Evolutionary conservation across 495 filamentous ascomycete species (phyloP).

Genomic region (Annulohypoxylon bovei): DNA sequence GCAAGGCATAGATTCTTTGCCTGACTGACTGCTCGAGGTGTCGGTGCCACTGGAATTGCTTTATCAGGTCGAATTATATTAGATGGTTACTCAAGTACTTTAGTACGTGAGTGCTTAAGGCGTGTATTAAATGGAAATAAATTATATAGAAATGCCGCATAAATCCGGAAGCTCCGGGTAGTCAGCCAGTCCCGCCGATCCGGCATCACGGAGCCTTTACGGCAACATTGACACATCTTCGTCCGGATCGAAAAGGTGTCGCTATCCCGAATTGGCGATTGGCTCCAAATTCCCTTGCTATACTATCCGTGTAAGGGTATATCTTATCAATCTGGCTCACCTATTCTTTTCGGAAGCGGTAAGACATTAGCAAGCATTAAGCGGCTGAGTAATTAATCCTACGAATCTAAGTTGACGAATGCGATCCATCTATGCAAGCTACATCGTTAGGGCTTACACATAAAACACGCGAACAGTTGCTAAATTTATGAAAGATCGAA

Average conservation of each 20-base stretch:
- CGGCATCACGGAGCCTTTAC: conserved; percentile 19
- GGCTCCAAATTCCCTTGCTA: not conserved
- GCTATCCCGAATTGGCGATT: not conserved
- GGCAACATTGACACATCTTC: not conserved
- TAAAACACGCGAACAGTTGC: conserved; percentile 3
- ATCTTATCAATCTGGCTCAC: not conserved
- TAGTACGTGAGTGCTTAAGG: not conserved
- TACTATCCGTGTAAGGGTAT: not conserved
- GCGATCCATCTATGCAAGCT: conserved; percentile 3
- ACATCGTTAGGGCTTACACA: not conserved
- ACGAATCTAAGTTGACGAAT: conserved; percentile 1
- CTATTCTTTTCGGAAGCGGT: not conserved
- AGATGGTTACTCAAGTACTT: not conserved
- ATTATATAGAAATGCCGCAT: not conserved
- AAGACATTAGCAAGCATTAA: not conserved
- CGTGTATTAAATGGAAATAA: not conserved
- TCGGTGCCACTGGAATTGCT: not conserved
- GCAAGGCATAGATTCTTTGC: not conserved
- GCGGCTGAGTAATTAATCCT: conserved; percentile 12
- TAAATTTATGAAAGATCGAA: conserved; percentile 13
- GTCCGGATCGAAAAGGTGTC: not conserved
- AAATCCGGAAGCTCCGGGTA: conserved; percentile 23
- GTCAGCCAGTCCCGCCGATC: not conserved
- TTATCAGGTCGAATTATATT: not conserved
- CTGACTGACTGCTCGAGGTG: not conserved